Conservation (phyloP, 768 basidiomycete species). For the Strobilomyces dryophilus region DNA sequence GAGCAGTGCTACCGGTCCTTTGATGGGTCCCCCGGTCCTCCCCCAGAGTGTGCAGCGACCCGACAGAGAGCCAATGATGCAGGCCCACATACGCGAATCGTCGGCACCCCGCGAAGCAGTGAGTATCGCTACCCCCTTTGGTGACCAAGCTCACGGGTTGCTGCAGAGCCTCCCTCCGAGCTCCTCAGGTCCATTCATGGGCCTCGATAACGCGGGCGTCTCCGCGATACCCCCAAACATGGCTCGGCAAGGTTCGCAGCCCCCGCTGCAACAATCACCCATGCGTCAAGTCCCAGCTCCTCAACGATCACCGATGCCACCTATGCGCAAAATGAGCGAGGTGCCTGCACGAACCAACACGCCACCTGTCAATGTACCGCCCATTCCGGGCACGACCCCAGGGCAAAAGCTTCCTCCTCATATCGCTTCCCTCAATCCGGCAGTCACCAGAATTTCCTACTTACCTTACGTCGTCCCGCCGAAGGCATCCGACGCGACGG, state of each 20-base stretch:
- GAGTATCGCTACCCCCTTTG: background rate
- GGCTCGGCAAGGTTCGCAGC: slow-evolving; percentile 23
- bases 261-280: slow-evolving; percentile 28
- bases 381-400: slow-evolving; percentile 25
- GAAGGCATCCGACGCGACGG: slow-evolving; percentile 18
- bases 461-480: slow-evolving; percentile 21
- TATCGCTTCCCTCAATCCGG: slow-evolving; percentile 29
- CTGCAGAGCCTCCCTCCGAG: slow-evolving; percentile 24
- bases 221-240: slow-evolving; percentile 8
- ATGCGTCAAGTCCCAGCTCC: slow-evolving; percentile 14
- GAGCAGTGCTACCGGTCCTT: slow-evolving; percentile 29
- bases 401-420: slow-evolving; percentile 32
- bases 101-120: slow-evolving; percentile 28
- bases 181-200: slow-evolving; percentile 19
- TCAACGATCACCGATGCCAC: slow-evolving; percentile 21
- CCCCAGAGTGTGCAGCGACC: slow-evolving; percentile 25
- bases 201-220: slow-evolving; percentile 15
- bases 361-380: slow-evolving; percentile 16
- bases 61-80: slow-evolving; percentile 24
- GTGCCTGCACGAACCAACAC: slow-evolving; percentile 6
- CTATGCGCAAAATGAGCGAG: slow-evolving; percentile 21
- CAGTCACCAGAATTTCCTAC: slow-evolving; percentile 29
- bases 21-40: slow-evolving; percentile 39
- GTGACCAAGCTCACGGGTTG: background rate
- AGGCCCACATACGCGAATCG: slow-evolving; percentile 22